Conservation (phyloP, 2,329 filamentous ascomycete species). For the Penicillium hordei region DNA sequence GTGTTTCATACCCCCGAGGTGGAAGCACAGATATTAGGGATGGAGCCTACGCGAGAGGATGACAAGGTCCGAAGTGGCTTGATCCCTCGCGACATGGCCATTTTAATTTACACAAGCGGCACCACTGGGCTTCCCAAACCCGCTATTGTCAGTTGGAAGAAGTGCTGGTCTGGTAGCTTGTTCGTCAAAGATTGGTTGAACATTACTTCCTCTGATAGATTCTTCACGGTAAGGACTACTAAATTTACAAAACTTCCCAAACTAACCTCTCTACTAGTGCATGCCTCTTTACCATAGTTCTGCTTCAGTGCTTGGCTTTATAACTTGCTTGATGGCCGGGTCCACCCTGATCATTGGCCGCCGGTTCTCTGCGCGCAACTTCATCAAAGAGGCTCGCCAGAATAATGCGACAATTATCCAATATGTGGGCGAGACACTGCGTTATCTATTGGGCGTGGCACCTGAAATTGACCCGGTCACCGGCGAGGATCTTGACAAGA, state of each 20-base stretch:
- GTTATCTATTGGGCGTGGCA: constrained; percentile 71
- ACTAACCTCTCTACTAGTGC: constrained; percentile 50
- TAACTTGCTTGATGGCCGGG: constrained; percentile 59
- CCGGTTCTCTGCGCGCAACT: constrained; percentile 74
- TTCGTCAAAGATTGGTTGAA: constrained; percentile 59
- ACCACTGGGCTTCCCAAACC: constrained; percentile 83
- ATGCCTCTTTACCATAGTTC: constrained; percentile 92
- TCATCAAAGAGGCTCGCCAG: constrained; percentile 74
- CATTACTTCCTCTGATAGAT: constrained; percentile 63
- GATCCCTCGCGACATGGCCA: constrained; percentile 58
- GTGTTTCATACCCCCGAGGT: constrained; percentile 61
- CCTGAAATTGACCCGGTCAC: constrained; percentile 62
- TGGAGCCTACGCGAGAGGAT: constrained; percentile 56
- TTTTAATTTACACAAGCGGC: constrained; percentile 81
- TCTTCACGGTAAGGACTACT: constrained; percentile 64
- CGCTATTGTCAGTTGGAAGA: constrained; percentile 72
- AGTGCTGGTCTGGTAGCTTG: constrained; percentile 55
- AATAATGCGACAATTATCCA: constrained; percentile 73
- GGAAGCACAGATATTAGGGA: constrained; percentile 55
- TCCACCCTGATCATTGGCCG: constrained; percentile 70
- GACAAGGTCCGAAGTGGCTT: constrained; percentile 57
- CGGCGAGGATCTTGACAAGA: constrained; percentile 67
- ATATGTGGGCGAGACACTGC: constrained; percentile 84
- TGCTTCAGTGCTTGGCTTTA: constrained; percentile 68
- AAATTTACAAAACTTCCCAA: neutral